phyloP scores from a whole-genome alignment of 2,329 filamentous ascomycete species.

The Colletotrichum lindemuthianum region DNA sequence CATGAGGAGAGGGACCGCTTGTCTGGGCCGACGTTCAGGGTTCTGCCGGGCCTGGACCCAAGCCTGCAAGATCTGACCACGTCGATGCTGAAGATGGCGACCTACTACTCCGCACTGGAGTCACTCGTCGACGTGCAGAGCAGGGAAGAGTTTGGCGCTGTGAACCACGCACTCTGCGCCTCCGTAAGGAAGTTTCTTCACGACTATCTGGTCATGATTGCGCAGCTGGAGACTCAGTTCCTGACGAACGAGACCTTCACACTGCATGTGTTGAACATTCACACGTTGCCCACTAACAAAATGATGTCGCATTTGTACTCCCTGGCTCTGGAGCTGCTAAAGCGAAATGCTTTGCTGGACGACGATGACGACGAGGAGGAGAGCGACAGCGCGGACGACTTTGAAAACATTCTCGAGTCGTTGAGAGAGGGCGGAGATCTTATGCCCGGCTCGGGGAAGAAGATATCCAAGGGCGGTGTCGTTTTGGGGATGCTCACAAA shows the following conservation, averaged over 20 bases:
- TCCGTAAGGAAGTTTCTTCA: slow-evolving; percentile 90
- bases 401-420: slow-evolving; percentile 92
- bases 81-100: slow-evolving; percentile 93
- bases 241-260: slow-evolving; percentile 91
- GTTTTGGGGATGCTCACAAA: slow-evolving; percentile 90
- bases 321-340: slow-evolving; percentile 86
- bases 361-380: slow-evolving; percentile 79
- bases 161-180: slow-evolving; percentile 97
- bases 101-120: slow-evolving; percentile 90
- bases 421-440: slow-evolving; percentile 88
- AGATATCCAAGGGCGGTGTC: slow-evolving; percentile 95
- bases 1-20: slow-evolving; percentile 87
- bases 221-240: slow-evolving; percentile 92
- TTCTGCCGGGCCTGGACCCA: slow-evolving; percentile 86
- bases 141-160: slow-evolving; percentile 89
- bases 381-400: slow-evolving; percentile 81
- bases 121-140: slow-evolving; percentile 95
- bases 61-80: slow-evolving; percentile 87
- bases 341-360: slow-evolving; percentile 87
- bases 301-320: slow-evolving; percentile 92
- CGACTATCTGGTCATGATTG: slow-evolving; percentile 92
- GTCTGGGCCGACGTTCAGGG: slow-evolving; percentile 81
- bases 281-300: slow-evolving; percentile 88
- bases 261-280: slow-evolving; percentile 90
- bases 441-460: slow-evolving; percentile 81